Evolutionary conservation across 1,284 basidiomycete species (phyloP), one percentile per base, ranked within the genome.

Genomic region (Ceraceosorus guamensis): DNA sequence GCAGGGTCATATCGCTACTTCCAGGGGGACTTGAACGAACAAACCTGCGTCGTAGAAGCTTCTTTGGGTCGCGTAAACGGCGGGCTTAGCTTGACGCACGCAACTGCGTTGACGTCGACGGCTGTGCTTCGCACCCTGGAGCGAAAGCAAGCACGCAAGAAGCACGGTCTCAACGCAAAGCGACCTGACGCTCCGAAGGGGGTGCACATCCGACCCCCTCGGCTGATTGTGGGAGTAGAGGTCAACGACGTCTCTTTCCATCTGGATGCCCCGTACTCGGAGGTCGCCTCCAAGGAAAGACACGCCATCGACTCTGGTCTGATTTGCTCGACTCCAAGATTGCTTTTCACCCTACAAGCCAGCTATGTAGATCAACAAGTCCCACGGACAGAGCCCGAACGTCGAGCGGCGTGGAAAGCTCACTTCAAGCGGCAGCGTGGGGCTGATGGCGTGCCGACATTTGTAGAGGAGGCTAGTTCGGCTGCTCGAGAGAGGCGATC

Each of bases 1-100:
- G n/a, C n/a, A n/a, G n/a, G n/a, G n/a, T n/a, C n/a, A n/a, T n/a
- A n/a, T n/a, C n/a, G n/a, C n/a, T 66, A 64, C 41, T 60, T 75
- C 31, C 46, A 48, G 0, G 53, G 60, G 16, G 73, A 75, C 48
- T 68, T 70, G 2, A 75, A 75, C 53, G 73, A 75, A 56, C 63
- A 72, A 14, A 62, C 54, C 8, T 46, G 57, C 16, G 50, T 61
- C 2, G 41, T 62, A 46, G 66, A 70, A 44, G 50, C 62, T n/a
- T 39, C 55, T 5, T 18, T 75, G 14, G 65, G 52, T 3, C 55
- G 59, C 4, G 46, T 75, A 7, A 56, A 61, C 16, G 60, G 64
- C 11, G 61, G 67, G 39, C 56, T 62, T 4, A 37, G 46, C 14
- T 35, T 54, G 11, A 14, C 46, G 24, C 52, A 55, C 45, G 41